Conservation (phyloP, 306 rosid genomes). For the Malus asiatica region DNA sequence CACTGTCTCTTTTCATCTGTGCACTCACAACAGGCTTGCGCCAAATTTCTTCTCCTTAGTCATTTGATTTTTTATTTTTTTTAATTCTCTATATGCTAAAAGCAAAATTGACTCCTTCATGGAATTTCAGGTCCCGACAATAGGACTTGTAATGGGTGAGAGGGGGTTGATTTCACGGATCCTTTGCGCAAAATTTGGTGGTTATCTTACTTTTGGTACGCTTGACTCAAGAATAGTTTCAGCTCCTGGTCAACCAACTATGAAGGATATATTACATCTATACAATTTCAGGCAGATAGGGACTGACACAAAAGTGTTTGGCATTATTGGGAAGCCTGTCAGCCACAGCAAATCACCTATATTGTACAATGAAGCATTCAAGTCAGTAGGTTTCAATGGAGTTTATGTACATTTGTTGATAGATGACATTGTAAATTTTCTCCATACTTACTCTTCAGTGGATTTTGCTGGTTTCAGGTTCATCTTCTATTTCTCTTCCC, state of each 20-base stretch:
- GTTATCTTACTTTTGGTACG: slow-evolving; percentile 80
- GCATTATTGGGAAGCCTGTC: slow-evolving; percentile 89
- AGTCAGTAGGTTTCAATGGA: slow-evolving; percentile 61
- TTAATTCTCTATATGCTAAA: slow-evolving; percentile 2
- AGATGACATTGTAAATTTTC: slow-evolving; percentile 68
- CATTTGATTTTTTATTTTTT: not conserved
- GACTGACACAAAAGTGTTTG: slow-evolving; percentile 74
- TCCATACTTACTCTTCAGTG: slow-evolving; percentile 60
- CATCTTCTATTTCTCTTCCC: not conserved
- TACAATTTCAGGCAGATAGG: slow-evolving; percentile 68
- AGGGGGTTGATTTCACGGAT: slow-evolving; percentile 73
- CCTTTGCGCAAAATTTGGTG: slow-evolving; percentile 90
- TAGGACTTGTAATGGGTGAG: slow-evolving; percentile 92
- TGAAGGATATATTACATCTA: slow-evolving; percentile 56
- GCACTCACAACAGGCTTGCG: not conserved
- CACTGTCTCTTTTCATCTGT: not conserved
- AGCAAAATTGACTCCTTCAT: slow-evolving; percentile 9
- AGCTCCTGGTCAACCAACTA: slow-evolving; percentile 94
- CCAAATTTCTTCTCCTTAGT: not conserved
- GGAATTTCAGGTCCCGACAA: slow-evolving; percentile 70
- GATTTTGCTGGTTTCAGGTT: slow-evolving; percentile 96
- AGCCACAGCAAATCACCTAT: slow-evolving; percentile 86
- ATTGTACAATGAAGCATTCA: slow-evolving; percentile 66
- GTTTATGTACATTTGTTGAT: slow-evolving; percentile 76
- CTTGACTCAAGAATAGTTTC: slow-evolving; percentile 74